Conservation (phyloP, 2,329 filamentous ascomycete species). For the Sordariomycetes sp. region DNA sequence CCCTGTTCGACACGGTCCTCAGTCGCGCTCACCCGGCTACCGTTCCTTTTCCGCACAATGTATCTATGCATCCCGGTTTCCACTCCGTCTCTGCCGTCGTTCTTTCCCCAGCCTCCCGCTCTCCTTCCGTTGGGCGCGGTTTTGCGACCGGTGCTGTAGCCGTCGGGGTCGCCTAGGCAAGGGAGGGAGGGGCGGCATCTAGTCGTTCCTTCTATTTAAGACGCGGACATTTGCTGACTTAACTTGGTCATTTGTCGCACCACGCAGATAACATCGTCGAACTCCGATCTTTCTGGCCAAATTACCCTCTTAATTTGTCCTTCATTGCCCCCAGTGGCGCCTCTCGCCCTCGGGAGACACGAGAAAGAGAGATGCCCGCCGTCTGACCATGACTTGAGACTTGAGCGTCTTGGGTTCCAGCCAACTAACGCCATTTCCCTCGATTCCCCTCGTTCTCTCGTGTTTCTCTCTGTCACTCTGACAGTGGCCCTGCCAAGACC, state of each 20-base stretch:
- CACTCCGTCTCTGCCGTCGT: slow-evolving; percentile 2
- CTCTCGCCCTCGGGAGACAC: background rate
- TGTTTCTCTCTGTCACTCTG: background rate
- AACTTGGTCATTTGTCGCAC: slow-evolving; percentile 1
- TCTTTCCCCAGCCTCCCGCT: background rate
- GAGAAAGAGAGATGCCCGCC: background rate
- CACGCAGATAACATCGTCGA: slow-evolving; percentile 2
- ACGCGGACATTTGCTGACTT: background rate
- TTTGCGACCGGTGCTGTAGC: background rate
- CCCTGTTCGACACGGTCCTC: background rate
- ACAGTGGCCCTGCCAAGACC: background rate
- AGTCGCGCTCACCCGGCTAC: background rate
- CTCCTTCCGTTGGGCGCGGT: background rate
- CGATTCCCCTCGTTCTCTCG: background rate
- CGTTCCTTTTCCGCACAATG: background rate
- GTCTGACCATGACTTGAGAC: background rate
- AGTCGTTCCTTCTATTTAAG: background rate
- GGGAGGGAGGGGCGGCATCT: slow-evolving; percentile 3
- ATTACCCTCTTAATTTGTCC: background rate
- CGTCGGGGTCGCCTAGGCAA: background rate
- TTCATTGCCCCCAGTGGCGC: slow-evolving; percentile 1
- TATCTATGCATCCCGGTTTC: slow-evolving; percentile 1
- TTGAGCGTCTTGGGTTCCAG: background rate
- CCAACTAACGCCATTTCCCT: background rate
- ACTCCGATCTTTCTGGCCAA: background rate